phyloP scores from a whole-genome alignment of 192 early-diverging fungal genomes.

The Spizellomyces punctatus region DNA sequence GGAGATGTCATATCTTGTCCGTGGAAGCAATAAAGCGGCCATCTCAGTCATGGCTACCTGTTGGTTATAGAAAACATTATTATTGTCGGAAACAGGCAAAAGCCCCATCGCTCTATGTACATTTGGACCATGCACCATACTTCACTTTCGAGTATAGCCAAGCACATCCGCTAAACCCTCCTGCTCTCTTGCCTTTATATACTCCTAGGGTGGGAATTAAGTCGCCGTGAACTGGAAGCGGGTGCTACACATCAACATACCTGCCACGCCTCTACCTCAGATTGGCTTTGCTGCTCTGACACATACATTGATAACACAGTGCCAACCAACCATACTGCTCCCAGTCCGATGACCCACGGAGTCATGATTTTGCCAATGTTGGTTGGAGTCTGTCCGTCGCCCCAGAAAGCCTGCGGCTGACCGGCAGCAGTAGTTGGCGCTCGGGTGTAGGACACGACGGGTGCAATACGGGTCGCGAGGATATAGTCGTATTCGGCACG shows the following conservation, averaged over 20 bases:
- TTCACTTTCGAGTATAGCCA: constrained; percentile 1
- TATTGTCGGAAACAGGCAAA: too few species aligned
- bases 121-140: too few species aligned
- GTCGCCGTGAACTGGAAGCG: too few species aligned
- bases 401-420: not conserved
- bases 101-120: too few species aligned
- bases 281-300: not conserved
- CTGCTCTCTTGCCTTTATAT: not conserved
- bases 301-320: not conserved
- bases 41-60: too few species aligned
- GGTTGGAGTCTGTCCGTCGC: not conserved
- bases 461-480: not conserved
- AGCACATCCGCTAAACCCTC: constrained; percentile 2
- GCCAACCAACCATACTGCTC: not conserved
- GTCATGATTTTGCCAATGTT: not conserved
- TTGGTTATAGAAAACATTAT: too few species aligned
- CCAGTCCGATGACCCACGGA: not conserved
- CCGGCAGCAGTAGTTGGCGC: too few species aligned
- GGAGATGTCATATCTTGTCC: too few species aligned
- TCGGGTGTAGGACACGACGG: too few species aligned
- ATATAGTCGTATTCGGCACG: not conserved
- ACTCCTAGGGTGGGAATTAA: not conserved
- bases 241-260: too few species aligned
- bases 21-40: too few species aligned
- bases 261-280: not conserved